Evolutionary conservation across 2,329 filamentous ascomycete species (phyloP).

Genomic region (Cordyceps javanica): DNA sequence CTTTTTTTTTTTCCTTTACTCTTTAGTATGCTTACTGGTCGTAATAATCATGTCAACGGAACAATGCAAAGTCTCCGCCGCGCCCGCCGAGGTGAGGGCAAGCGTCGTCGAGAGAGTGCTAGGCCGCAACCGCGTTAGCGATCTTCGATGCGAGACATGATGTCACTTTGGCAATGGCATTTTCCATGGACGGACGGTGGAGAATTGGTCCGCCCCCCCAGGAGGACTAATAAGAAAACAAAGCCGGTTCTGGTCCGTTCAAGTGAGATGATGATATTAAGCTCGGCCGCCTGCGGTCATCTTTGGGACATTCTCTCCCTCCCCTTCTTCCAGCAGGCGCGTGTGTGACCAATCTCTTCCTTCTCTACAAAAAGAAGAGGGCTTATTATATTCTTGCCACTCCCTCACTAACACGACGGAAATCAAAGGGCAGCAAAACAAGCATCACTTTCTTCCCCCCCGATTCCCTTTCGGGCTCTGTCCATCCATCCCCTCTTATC

Average conservation of each 20-base stretch:
- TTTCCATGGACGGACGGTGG: background rate
- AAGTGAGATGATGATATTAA: background rate
- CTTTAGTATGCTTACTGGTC: background rate
- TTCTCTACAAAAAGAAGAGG: too few species aligned
- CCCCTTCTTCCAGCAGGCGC: background rate
- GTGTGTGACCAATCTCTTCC: too few species aligned
- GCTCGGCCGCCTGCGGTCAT: background rate
- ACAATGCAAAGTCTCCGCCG: too few species aligned
- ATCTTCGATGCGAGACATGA: constrained; percentile 11
- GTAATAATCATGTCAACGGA: background rate
- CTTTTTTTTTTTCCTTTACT: too few species aligned
- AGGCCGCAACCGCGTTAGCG: background rate
- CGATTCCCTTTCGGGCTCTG: too few species aligned
- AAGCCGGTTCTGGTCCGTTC: background rate
- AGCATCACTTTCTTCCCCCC: too few species aligned
- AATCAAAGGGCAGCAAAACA: too few species aligned
- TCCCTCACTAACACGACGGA: too few species aligned
- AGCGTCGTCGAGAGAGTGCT: background rate
- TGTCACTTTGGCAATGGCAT: constrained; percentile 4
- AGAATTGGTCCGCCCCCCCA: background rate
- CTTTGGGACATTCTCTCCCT: background rate
- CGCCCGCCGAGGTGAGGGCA: background rate
- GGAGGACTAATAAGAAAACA: background rate
- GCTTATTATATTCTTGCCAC: too few species aligned
- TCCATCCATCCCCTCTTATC: too few species aligned